These are phyloP conservation scores for Tephrocybe sp. DNA, from an alignment of 768 basidiomycete species.

Conservation along the genomic window DNA sequence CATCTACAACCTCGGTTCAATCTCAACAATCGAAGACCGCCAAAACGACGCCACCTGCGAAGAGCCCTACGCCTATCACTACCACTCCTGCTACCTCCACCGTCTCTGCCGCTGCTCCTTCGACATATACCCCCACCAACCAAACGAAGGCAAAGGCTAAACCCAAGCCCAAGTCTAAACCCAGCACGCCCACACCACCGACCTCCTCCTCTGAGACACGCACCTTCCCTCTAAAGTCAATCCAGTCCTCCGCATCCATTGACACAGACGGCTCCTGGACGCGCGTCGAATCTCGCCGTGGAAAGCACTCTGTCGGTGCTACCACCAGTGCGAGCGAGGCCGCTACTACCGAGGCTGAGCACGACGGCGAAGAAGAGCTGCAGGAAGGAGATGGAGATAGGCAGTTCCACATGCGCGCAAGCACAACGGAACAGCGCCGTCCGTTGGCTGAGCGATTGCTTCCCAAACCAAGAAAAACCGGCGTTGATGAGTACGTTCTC, in stretches of 20 bases:
- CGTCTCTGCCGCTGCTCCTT: background rate
- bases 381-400: too few species aligned
- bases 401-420: conserved; percentile 23
- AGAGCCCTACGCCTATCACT: too few species aligned
- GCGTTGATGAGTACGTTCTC: conserved; percentile 64
- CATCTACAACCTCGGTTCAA: background rate
- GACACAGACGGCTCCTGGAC: conserved; percentile 73
- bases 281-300: conserved; percentile 54
- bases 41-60: too few species aligned
- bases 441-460: conserved; percentile 63
- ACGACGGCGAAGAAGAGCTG: conserved; percentile 27
- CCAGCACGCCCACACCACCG: conserved; percentile 9
- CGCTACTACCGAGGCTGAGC: too few species aligned
- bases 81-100: background rate
- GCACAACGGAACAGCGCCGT: conserved; percentile 27
- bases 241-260: conserved; percentile 35
- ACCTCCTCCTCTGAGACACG: conserved; percentile 19
- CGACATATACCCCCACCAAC: too few species aligned
- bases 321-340: conserved; percentile 55
- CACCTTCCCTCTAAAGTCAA: conserved; percentile 14
- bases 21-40: conserved; percentile 14
- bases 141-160: too few species aligned
- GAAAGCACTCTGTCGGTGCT: conserved; percentile 28
- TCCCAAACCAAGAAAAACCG: conserved; percentile 66
- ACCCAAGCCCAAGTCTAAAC: conserved; percentile 44